Evolutionary conservation across 2,329 filamentous ascomycete species (phyloP), one percentile per base, ranked within the genome.

Genomic region (Zymoseptoria crescenta): DNA sequence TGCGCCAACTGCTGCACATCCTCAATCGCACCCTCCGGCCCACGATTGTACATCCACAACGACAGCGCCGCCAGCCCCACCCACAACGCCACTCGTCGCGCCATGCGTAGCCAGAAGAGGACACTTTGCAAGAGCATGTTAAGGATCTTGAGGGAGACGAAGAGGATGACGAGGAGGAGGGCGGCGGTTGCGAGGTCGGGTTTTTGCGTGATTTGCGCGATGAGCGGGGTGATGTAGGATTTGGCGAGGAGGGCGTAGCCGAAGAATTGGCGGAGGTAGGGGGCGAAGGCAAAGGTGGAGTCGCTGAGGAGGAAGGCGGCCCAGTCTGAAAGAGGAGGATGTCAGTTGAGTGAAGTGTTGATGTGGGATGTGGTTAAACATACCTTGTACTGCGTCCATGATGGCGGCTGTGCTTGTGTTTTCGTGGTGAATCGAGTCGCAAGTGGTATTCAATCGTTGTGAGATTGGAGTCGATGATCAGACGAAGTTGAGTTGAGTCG

Each of bases 91-190:
- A 91, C 65, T 24, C 81, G 76, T 63, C 89, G 72, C 9, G 80
- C 79, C 57, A 96, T 70, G n/a, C 82, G 78, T 56, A 91, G 83
- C 84, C 90, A 91, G 77, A 86, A 95, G 69, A 91, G 77, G 59
- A 96, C 79, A 20, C 90, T 76, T 61, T 89, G 83, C 62, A 86
- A 84, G 19, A 91, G 77, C 76, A 88, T 87, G 71, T 86, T 81
- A 64, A 87, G 75, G 49, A 94, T 77, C 64, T 83, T 82, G 60
- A 87, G 74, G 10, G 79, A 80, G 58, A 92, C 72, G 70, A 91
- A 78, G 55, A 93, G 73, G 57, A 85, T 75, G 29, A 85, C 65
- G 51, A 87, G 74, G 3, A 89, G 76, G 8, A 86, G 68, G 13
- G 79, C 76, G 55, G 87, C 74, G 8, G 81, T 77, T 52, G 81